A percentile compares a stretch with the other conserved stretches of the same genome.
Conservation (phyloP, 2,329 filamentous ascomycete species). For the Metarhizium sp. region DNA sequence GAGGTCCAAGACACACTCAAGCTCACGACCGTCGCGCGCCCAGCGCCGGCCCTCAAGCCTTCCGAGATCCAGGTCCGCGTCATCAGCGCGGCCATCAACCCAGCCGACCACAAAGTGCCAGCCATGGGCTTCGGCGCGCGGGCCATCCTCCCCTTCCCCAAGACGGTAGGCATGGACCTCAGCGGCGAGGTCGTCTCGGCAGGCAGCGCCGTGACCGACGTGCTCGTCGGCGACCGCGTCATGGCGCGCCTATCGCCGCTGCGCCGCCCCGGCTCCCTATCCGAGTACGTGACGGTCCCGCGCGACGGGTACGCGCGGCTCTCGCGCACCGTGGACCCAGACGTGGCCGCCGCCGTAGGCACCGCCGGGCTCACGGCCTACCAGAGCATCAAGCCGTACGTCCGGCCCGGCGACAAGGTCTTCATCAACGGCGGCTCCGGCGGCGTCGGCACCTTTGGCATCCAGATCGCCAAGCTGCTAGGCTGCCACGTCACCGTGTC, state of each 20-base stretch:
- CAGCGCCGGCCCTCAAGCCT: constrained; percentile 10
- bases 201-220: constrained; percentile 16
- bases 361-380: constrained; percentile 1
- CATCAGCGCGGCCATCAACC: constrained; percentile 34
- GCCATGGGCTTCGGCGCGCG: constrained; percentile 29
- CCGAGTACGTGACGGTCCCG: constrained; percentile 22
- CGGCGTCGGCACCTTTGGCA: constrained; percentile 49
- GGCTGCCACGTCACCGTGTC: constrained; percentile 52
- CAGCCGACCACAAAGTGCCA: constrained; percentile 39
- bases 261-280: constrained; percentile 29
- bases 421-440: constrained; percentile 60
- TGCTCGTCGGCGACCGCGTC: constrained; percentile 31
- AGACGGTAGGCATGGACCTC: constrained; percentile 40
- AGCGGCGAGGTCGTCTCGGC: constrained; percentile 35
- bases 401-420: constrained; percentile 37
- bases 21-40: constrained; percentile 4
- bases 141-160: constrained; percentile 23
- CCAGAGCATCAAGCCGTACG: background rate
- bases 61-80: constrained; percentile 31
- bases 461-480: constrained; percentile 55
- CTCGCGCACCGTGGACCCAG: constrained; percentile 13
- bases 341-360: background rate
- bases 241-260: constrained; percentile 26
- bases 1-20: constrained; percentile 13
- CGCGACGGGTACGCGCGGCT: constrained; percentile 25